Percentiles rank a stretch among this genome's conserved stretches.
These are phyloP conservation scores for Hypholoma sublateritium DNA, from an alignment of 768 basidiomycete genomes.

Conservation along the genomic window DNA sequence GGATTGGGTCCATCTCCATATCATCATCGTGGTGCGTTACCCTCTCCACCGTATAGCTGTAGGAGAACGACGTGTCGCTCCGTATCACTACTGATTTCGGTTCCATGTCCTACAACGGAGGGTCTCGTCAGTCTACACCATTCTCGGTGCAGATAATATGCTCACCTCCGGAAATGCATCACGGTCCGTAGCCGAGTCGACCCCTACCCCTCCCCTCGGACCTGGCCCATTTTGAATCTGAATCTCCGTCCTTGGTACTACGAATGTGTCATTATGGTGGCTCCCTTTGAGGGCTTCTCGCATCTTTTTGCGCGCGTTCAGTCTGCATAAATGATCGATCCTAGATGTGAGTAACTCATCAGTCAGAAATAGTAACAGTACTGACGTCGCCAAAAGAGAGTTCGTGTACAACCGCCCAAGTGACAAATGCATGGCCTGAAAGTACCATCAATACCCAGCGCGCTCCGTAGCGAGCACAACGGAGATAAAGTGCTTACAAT, in stretches of 20 bases:
- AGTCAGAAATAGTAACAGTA: not conserved
- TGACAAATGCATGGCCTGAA: slow-evolving; percentile 25
- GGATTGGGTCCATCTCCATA: not conserved
- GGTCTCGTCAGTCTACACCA: too few species aligned
- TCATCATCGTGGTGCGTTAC: slow-evolving; percentile 3
- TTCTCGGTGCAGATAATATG: too few species aligned
- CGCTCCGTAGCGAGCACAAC: not conserved
- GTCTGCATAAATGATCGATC: not conserved
- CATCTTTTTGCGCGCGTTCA: slow-evolving; percentile 7
- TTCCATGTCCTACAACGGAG: too few species aligned
- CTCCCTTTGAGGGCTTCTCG: not conserved
- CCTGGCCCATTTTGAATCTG: not conserved
- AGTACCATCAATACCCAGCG: not conserved
- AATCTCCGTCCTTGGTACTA: not conserved
- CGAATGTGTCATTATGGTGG: not conserved
- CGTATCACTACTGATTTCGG: too few species aligned
- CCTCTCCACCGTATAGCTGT: slow-evolving; percentile 4
- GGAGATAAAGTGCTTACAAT: slow-evolving; percentile 12
- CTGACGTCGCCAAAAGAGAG: slow-evolving; percentile 23
- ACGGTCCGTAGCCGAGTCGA: not conserved
- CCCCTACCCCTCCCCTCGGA: not conserved
- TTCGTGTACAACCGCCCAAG: slow-evolving; percentile 25
- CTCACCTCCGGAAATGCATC: not conserved
- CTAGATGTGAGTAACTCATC: not conserved
- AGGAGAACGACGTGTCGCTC: not conserved